phyloP scores from a whole-genome alignment of 2,329 filamentous ascomycete species.

The Phoma sp. region DNA sequence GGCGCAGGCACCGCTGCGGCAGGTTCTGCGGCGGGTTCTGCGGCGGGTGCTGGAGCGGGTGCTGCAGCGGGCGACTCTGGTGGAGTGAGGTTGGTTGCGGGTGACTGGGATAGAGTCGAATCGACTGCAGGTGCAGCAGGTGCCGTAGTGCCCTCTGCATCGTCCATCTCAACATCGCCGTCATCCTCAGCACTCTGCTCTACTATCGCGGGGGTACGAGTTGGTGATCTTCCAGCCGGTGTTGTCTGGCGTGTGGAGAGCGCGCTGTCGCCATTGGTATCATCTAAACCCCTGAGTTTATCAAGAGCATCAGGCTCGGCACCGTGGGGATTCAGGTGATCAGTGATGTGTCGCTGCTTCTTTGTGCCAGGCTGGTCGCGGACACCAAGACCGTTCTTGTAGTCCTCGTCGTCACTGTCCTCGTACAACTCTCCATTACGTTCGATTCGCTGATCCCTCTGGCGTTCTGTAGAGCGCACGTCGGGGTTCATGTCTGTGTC shows the following conservation, averaged over 20 bases:
- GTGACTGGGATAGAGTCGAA: conserved; percentile 37
- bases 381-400: conserved; percentile 75
- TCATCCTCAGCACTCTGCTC: conserved; percentile 41
- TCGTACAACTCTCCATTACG: conserved; percentile 75
- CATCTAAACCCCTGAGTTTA: conserved; percentile 35
- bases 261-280: conserved; percentile 43
- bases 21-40: conserved; percentile 25
- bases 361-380: conserved; percentile 60
- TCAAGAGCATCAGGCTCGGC: conserved; percentile 39
- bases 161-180: conserved; percentile 49
- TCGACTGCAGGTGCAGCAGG: conserved; percentile 17
- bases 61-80: conserved; percentile 42
- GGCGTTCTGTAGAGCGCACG: conserved; percentile 78
- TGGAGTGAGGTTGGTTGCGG: conserved; percentile 44
- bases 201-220: conserved; percentile 37
- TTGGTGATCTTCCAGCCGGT: conserved; percentile 32
- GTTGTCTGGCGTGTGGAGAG: conserved; percentile 38
- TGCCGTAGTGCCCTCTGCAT: conserved; percentile 25
- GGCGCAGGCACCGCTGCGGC: conserved; percentile 23
- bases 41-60: conserved; percentile 18
- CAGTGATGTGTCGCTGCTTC: conserved; percentile 66
- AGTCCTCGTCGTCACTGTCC: conserved; percentile 90
- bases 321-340: conserved; percentile 64
- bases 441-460: conserved; percentile 79
- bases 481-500: conserved; percentile 91